A percentile compares a stretch with the other conserved stretches of the same genome.
Evolutionary conservation across 495 filamentous ascomycete genomes (phyloP).

Genomic region (Trichoderma gamsii): DNA sequence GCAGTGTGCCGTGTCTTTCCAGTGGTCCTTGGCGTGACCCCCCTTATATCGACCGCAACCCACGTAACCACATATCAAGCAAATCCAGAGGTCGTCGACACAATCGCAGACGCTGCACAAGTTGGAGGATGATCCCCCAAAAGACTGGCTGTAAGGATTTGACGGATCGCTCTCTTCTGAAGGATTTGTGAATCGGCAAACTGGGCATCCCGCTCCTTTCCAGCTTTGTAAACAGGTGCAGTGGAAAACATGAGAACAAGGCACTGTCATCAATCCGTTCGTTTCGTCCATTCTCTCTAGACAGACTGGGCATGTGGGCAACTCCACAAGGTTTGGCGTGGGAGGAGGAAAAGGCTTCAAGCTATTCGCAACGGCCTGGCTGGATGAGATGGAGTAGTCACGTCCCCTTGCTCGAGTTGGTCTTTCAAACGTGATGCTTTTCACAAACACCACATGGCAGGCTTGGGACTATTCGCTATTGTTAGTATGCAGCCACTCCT

Average conservation of each 20-base stretch:
- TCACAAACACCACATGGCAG: slow-evolving; percentile 93
- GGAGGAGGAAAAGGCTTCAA: slow-evolving; percentile 86
- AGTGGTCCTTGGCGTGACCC: slow-evolving; percentile 91
- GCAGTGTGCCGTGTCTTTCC: slow-evolving; percentile 78
- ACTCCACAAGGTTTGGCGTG: slow-evolving; percentile 80
- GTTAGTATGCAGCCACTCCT: background rate
- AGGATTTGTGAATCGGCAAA: slow-evolving; percentile 78
- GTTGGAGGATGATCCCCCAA: slow-evolving; percentile 42
- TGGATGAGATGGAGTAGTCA: slow-evolving; percentile 48
- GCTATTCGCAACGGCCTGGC: slow-evolving; percentile 42
- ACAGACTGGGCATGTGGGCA: slow-evolving; percentile 95
- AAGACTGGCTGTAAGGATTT: slow-evolving; percentile 43
- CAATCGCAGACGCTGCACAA: slow-evolving; percentile 70
- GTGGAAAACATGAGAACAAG: slow-evolving; percentile 97
- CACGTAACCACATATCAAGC: slow-evolving; percentile 86
- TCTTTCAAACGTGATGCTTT: slow-evolving; percentile 66
- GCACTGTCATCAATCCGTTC: slow-evolving; percentile 86
- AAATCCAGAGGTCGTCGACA: slow-evolving; percentile 82
- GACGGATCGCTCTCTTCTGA: slow-evolving; percentile 28
- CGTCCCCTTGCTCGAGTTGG: slow-evolving; percentile 33
- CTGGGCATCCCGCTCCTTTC: slow-evolving; percentile 88
- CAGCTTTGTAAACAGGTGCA: slow-evolving; percentile 95
- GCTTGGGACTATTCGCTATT: slow-evolving; percentile 70
- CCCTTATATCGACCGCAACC: slow-evolving; percentile 92
- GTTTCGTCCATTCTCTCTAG: slow-evolving; percentile 98